phyloP scores from a whole-genome alignment of 192 early-diverging fungal species.

The Entomortierella parvispora region DNA sequence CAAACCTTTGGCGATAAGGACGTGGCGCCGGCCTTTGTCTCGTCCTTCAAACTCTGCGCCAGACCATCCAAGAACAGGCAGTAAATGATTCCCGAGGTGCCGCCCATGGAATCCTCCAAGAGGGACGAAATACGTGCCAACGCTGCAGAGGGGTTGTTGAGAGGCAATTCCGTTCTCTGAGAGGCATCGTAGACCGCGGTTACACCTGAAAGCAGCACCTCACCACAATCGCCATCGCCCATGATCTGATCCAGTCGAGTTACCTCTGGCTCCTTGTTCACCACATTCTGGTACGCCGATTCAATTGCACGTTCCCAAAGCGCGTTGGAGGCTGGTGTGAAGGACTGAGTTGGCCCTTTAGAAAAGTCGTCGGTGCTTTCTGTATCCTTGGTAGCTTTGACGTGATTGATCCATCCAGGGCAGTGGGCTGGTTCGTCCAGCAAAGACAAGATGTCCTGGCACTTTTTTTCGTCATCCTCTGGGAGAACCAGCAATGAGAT shows the following conservation, averaged over 20 bases:
- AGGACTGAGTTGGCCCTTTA: slow-evolving; percentile 13
- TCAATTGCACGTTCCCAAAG: slow-evolving; percentile 61
- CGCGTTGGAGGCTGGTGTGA: slow-evolving; percentile 53
- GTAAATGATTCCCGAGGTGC: slow-evolving; percentile 81
- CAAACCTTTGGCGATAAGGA: slow-evolving; percentile 50
- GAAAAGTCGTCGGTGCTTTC: slow-evolving; percentile 58
- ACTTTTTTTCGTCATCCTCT: slow-evolving; percentile 37
- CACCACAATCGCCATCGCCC: slow-evolving; percentile 89
- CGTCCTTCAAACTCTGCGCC: slow-evolving; percentile 58
- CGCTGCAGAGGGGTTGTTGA: slow-evolving; percentile 64
- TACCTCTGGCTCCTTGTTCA: slow-evolving; percentile 63
- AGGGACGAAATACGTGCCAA: slow-evolving; percentile 69
- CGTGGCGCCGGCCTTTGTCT: slow-evolving; percentile 22
- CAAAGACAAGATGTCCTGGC: slow-evolving; percentile 53
- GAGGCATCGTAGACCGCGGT: slow-evolving; percentile 64
- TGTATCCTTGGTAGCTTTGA: slow-evolving; percentile 39
- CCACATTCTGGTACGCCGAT: slow-evolving; percentile 57
- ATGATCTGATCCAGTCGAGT: slow-evolving; percentile 77
- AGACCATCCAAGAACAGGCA: slow-evolving; percentile 78
- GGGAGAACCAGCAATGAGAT: slow-evolving; percentile 74
- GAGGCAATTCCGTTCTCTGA: slow-evolving; percentile 30
- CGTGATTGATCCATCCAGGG: slow-evolving; percentile 72
- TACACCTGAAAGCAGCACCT: slow-evolving; percentile 73
- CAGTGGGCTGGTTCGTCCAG: slow-evolving; percentile 69
- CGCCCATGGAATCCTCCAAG: slow-evolving; percentile 81